A percentile compares a stretch with the other conserved stretches of the same genome.
Evolutionary conservation across 1,139 yeast genomes (phyloP).

Genomic region (Meyerozyma elateridarum): DNA sequence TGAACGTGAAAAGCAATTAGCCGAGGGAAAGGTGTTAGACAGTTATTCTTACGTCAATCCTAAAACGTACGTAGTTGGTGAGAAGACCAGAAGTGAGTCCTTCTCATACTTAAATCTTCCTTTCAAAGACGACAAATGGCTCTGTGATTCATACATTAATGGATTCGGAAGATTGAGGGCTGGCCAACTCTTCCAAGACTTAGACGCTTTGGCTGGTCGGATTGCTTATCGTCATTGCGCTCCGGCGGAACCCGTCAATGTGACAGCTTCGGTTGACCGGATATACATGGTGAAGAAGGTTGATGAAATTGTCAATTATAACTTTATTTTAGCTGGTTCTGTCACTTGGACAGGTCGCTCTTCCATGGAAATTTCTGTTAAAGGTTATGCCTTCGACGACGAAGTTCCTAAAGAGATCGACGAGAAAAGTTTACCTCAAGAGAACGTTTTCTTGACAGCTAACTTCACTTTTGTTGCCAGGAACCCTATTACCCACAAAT

Average conservation of each 20-base stretch:
- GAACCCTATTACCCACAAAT: slow-evolving; percentile 81
- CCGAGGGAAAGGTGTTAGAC: slow-evolving; percentile 67
- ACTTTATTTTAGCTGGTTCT: slow-evolving; percentile 78
- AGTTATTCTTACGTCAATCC: slow-evolving; percentile 70
- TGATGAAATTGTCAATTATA: slow-evolving; percentile 70
- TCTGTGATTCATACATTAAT: slow-evolving; percentile 82
- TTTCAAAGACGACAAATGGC: slow-evolving; percentile 76
- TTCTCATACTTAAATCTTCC: slow-evolving; percentile 72
- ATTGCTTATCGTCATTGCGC: slow-evolving; percentile 83
- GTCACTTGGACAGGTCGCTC: slow-evolving; percentile 94
- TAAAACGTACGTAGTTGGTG: slow-evolving; percentile 64
- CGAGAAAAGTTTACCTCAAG: slow-evolving; percentile 45
- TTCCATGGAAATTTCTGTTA: slow-evolving; percentile 91
- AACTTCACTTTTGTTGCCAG: slow-evolving; percentile 94
- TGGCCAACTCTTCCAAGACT: slow-evolving; percentile 88
- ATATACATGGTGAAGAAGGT: slow-evolving; percentile 83
- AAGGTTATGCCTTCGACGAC: slow-evolving; percentile 71
- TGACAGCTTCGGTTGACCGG: slow-evolving; percentile 90
- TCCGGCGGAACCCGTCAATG: slow-evolving; percentile 90
- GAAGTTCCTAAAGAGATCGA: slow-evolving; percentile 38
- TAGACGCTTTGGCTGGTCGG: slow-evolving; percentile 85
- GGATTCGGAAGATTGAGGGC: slow-evolving; percentile 85
- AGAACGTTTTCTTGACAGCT: slow-evolving; percentile 67
- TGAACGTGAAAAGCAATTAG: slow-evolving; percentile 66
- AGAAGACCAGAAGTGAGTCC: slow-evolving; percentile 70